These are phyloP conservation scores for Trichophyton verrucosum DNA, from an alignment of 2,329 filamentous ascomycete species.

Conservation along the genomic window DNA sequence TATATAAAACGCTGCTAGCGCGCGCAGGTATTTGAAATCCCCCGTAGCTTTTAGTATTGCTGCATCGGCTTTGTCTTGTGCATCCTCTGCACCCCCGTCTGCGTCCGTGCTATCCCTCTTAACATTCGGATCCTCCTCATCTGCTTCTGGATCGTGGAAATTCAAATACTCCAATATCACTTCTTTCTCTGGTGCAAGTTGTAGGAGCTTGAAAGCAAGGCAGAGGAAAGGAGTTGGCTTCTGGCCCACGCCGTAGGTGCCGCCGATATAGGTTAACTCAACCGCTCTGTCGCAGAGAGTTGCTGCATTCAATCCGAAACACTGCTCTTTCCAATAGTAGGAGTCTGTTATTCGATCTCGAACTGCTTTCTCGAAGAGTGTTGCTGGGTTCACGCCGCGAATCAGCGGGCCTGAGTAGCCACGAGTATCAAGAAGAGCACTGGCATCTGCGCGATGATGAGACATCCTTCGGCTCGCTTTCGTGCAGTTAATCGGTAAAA, in stretches of 20 bases:
- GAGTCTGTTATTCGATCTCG: constrained; percentile 89
- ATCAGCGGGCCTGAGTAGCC: constrained; percentile 65
- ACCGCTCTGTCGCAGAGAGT: constrained; percentile 79
- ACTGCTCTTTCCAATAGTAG: constrained; percentile 98
- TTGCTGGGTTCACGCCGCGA: constrained; percentile 87
- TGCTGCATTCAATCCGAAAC: constrained; percentile 79
- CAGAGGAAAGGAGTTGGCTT: constrained; percentile 85
- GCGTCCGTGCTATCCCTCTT: neutral
- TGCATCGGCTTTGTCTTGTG: constrained; percentile 13
- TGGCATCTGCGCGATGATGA: constrained; percentile 64
- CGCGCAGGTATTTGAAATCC: constrained; percentile 66
- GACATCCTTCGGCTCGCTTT: constrained; percentile 25
- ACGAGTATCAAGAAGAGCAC: constrained; percentile 71
- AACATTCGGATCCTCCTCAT: constrained; percentile 17
- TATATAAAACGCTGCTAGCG: constrained; percentile 86
- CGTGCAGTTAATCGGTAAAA: too few relatives aligned
- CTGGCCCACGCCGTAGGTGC: constrained; percentile 72
- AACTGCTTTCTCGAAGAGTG: constrained; percentile 88
- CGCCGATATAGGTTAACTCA: constrained; percentile 71
- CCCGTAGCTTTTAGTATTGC: constrained; percentile 26
- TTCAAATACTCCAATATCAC: constrained; percentile 69
- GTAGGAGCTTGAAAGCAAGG: constrained; percentile 84
- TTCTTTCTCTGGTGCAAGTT: constrained; percentile 67
- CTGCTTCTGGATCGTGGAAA: constrained; percentile 59
- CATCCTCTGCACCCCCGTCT: constrained; percentile 12